Base-by-base conservation (phyloP, 495 filamentous ascomycete species). In the Tuber umbilicatum region DNA sequence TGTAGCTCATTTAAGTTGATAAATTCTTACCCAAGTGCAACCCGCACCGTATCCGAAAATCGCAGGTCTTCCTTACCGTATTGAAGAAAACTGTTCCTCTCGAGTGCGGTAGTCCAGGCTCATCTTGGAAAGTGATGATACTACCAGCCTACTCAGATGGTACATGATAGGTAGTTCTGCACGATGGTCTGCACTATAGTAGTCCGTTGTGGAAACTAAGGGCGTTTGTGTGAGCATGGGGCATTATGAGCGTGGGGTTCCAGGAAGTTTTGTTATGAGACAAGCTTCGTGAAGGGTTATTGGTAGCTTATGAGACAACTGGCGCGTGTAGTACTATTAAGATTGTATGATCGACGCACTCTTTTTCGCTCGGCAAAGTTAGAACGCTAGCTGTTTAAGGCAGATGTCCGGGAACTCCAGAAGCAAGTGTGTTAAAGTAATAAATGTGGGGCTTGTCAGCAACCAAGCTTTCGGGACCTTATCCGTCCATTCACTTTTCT, bases 391-490 rank as follows among this genome's bases (percentile, higher is more conserved):
- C 76, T 70, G 72, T 71, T 73, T 70, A 70, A 21, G 74, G 71
- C 38, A 71, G 69, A n/a, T 78, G 69, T 60, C 50, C 50, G 50
- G n/a, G 10, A 27, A n/a, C 47, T 60, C 76, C 45, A n/a, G 68
- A 74, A 55, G 68, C 73, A 75, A 78, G 45, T 71, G 69, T 40
- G 23, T 69, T 31, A 35, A 71, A 73, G 27, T 35, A 17, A 64
- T 64, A 17, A 27, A 35, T 35, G 55, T 64, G 55, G 55, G 55
- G 55, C 55, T 64, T 64, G 27, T 64, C 55, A 17, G 55, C 70
- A 38, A 74, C 69, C 69, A 78, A 78, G 75, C 77, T 70, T 78
- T 75, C 60, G 72, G 72, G 76, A 72, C 72, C 47, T 55, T 78
- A 47, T 71, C 43, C 40, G 73, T 64, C 38, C 40, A 31, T 40